Base-by-base conservation (phyloP, 208 protist species). In the Leishmania amazonensis region DNA sequence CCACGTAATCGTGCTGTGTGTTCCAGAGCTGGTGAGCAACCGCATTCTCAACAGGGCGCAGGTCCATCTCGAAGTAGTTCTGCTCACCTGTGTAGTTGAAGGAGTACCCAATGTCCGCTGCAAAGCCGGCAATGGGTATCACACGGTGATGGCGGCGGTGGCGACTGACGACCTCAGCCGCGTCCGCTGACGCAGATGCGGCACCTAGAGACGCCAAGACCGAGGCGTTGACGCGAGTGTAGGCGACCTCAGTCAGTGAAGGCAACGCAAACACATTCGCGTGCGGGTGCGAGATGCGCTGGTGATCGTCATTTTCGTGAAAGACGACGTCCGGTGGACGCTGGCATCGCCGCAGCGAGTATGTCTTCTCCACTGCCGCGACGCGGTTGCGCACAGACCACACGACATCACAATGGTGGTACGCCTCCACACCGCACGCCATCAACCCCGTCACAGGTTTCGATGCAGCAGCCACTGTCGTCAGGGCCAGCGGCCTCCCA, bases 281-380 rank as follows among this genome's bases (percentile, higher is more conserved):
- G 4, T 73, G 54, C 7, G 86, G 81, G 40, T 83, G 73, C 57
- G 80, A 51, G 21, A 75, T 31, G 24, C 67, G 62, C 58, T 58
- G 78, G 76, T 93, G 89, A 42, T 65, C 65, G 31, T 57, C 82
- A 42, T 49, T 87, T 82, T 38, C 84, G 85, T 95, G 88, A 81
- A 96, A 96, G 31, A 92, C 58, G 58, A 98, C 45, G 38, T 81
- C 81, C 1, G 93, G 93, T 70, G 95, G 93, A 4, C 81, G 84
- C 75, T 93, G 89, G 79, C 93, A 98, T 75, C 95, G 93, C 6
- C 91, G 95, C 51, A 98, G 83, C 11, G 92, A 95, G 85, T 91
- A 96, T 1, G 90, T 95, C 79, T 94, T 94, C 19, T 71, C 80
- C 53, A 93, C 91, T 42, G 75, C 51, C 13, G 86, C 89, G n/a